These are phyloP conservation scores for barley (Hordeum vulgare) DNA, from an alignment of 176 grass and related monocot genomes.

Conservation along the genomic window DNA sequence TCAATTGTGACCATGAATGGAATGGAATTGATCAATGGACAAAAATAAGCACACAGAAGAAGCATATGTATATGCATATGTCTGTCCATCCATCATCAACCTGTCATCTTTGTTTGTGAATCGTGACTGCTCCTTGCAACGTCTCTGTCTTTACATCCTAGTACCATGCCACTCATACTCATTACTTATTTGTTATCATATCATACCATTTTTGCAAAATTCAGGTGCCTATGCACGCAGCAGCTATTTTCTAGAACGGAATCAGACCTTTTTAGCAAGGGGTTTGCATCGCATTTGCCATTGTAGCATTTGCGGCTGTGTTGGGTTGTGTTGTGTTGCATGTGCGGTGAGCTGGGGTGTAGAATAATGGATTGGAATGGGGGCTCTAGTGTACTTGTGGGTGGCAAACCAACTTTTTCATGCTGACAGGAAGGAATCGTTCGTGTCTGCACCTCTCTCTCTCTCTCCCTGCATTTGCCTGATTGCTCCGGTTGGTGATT, in stretches of 20 bases:
- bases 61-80: not conserved
- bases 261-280: not conserved
- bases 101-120: not conserved
- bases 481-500: not conserved
- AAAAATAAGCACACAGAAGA: constrained; percentile 18
- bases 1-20: constrained; percentile 4
- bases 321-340: not conserved
- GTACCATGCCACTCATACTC: not conserved
- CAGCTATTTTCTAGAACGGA: not conserved
- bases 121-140: constrained; percentile 13
- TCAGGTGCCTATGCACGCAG: not conserved
- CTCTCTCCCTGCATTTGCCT: not conserved
- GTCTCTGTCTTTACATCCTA: constrained; percentile 21
- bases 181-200: not conserved
- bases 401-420: not conserved
- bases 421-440: not conserved
- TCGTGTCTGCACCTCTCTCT: not conserved
- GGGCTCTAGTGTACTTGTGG: not conserved
- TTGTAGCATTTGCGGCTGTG: not conserved
- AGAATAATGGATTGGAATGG: not conserved
- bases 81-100: not conserved
- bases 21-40: not conserved
- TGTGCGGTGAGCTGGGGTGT: not conserved
- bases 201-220: not conserved
- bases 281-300: not conserved